Evolutionary conservation across 2,329 filamentous ascomycete genomes (phyloP).

Genomic region (Alternaria novae-zelandiae): DNA sequence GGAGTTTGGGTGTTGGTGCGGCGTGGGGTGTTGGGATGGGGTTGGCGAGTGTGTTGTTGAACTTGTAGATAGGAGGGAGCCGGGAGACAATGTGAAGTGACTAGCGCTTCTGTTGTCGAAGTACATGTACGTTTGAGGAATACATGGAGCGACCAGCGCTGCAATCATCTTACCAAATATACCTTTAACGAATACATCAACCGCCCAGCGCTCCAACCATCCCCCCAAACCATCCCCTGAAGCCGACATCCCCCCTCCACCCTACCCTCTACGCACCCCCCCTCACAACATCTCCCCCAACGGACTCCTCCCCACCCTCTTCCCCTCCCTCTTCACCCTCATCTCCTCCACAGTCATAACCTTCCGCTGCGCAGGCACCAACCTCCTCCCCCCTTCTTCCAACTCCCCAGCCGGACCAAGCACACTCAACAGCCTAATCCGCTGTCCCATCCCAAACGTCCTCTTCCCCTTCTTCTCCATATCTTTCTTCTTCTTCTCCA

Average conservation of each 20-base stretch:
- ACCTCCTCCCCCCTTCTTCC: background rate
- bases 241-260: background rate
- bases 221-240: background rate
- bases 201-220: background rate
- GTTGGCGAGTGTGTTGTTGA: background rate
- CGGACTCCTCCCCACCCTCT: background rate
- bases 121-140: background rate
- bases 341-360: background rate
- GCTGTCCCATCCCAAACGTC: background rate
- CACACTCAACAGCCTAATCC: background rate
- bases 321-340: background rate
- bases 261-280: no score
- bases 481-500: background rate
- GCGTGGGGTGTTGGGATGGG: background rate
- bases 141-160: background rate
- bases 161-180: rapidly evolving
- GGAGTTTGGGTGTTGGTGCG: background rate
- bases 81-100: background rate
- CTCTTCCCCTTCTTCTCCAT: background rate
- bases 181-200: background rate
- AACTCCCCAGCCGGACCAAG: background rate
- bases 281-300: background rate
- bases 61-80: background rate
- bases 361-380: background rate
- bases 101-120: background rate